phyloP scores from a whole-genome alignment of 2,329 filamentous ascomycete species.

The Claviceps sp. region DNA sequence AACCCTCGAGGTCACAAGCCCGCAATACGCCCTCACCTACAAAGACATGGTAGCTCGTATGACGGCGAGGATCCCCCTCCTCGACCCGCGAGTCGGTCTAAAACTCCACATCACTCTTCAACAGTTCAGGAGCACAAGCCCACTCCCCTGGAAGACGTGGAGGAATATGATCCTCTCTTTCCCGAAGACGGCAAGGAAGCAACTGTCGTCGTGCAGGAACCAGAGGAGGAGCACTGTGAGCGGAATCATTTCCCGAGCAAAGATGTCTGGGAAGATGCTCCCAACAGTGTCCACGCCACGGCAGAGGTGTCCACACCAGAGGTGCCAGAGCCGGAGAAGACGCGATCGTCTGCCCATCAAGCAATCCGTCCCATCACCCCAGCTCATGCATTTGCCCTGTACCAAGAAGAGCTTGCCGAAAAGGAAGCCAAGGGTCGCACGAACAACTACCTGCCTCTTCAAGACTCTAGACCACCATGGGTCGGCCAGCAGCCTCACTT shows the following conservation, averaged over 20 bases:
- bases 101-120: constrained; percentile 41
- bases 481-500: constrained; percentile 35
- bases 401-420: constrained; percentile 52
- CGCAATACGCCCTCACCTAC: constrained; percentile 63
- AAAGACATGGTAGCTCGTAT: constrained; percentile 46
- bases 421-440: constrained; percentile 27
- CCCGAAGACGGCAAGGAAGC: constrained; percentile 55
- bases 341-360: constrained; percentile 15
- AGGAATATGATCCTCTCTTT: constrained; percentile 93
- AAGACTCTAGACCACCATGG: constrained; percentile 29
- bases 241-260: constrained; percentile 77
- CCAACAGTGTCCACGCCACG: constrained; percentile 65
- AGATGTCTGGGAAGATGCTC: constrained; percentile 95
- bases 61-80: constrained; percentile 45
- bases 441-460: constrained; percentile 16
- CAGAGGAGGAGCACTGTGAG: constrained; percentile 33
- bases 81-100: constrained; percentile 49
- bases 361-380: constrained; percentile 37
- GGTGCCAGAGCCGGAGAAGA: constrained; percentile 27
- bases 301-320: constrained; percentile 75
- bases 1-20: constrained; percentile 58
- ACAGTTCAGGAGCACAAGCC: constrained; percentile 37
- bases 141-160: constrained; percentile 72
- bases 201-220: constrained; percentile 12
- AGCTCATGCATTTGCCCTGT: constrained; percentile 51